Evolutionary conservation across 139 green algal genomes (phyloP), one percentile per base, ranked within the genome.

Genomic region (Chlamydomonas sp.): DNA sequence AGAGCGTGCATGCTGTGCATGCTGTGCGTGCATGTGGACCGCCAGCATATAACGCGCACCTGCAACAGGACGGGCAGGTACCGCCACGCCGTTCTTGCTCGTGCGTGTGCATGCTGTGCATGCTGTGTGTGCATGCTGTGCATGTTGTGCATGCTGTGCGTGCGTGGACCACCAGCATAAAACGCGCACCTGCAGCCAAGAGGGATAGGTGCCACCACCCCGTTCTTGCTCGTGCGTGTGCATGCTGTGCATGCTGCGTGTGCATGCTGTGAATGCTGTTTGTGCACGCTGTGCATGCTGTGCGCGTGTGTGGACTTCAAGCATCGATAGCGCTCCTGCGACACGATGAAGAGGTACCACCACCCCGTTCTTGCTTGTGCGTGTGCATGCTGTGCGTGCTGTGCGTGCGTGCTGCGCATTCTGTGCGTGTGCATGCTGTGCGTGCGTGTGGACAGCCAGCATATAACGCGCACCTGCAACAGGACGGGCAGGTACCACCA

Each of bases 291-390:
- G 16, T 54, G 16, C 43, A 13, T 20, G 13, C 43, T 26, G 13
- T 13, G 16, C 20, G 22, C 54, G 6, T 24, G 22, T 35, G 54
- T 26, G 13, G 54, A 13, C 20, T 6, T 16, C 3, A 24, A 72
- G 24, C 49, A 4, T n/a, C n/a, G 39, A 3, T 61, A 36, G 8
- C 61, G 5, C 36, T 79, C 82, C 69, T 90, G 71, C 34, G 80
- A 91, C 10, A 83, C 83, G 31, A 97, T 94, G 67, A 96, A 89
- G 31, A 85, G 49, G 68, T 91, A 93, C 5, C 83, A 78, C 91
- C n/a, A 85, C 84, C 22, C 63, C 79, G 48, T 93, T 94, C 43
- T 54, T 54, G 13, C 43, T 26, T 13, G 20, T 20, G n/a, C n/a
- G n/a, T n/a, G n/a, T n/a, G n/a, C n/a, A n/a, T n/a, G n/a, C n/a